Base-by-base conservation (phyloP, 2,329 filamentous ascomycete genomes). In the Ophiosphaerella herpotricha region DNA sequence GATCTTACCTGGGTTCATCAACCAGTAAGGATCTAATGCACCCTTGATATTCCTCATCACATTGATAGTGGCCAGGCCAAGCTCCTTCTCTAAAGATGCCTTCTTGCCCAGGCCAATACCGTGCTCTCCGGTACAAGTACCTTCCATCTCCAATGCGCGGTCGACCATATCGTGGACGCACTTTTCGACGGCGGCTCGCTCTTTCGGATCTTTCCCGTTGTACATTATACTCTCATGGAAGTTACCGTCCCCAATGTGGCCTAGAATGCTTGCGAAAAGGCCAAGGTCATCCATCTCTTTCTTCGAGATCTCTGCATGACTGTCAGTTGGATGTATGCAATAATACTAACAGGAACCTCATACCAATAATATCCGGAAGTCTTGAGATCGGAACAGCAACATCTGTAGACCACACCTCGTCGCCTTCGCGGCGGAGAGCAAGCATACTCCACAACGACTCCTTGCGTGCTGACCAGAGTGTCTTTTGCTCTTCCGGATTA, bases 151-250 rank as follows among this genome's bases (percentile, higher is more conserved):
- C 21, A 97, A 74, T 2, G 91, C 92, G n/a, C 90, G 84, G 60
- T 88, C 83, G 16, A 96, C 90, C 91, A 97, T 96, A 61, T 91
- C 87, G 68, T 92, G 86, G 39, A 97, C 90, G 57, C 90, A 91
- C 46, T 80, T 82, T 69, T 94, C 89, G 1, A 94, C 90, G 59
- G 88, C 89, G 36, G 82, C 86, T 48, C 82, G 82, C 74, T 96
- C 89, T 23, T 80, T 84, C 3, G 83, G 80, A 47, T 91, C 80
- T 21, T 79, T 81, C 23, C 83, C 82, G 73, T 94, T 85, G 71
- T 96, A 97, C 75, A 97, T 87, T 74, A 97, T 94, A 68, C 88
- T 90, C 70, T 92, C 87, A 71, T 97, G 92, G 77, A 97, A 97
- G 73, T 97, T 97, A 33, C 92, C 92, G 67, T 96, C 92, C 11